Evolutionary conservation across 148 eudicot species (phyloP).

Genomic region (Rhododendron kiyosumense): DNA sequence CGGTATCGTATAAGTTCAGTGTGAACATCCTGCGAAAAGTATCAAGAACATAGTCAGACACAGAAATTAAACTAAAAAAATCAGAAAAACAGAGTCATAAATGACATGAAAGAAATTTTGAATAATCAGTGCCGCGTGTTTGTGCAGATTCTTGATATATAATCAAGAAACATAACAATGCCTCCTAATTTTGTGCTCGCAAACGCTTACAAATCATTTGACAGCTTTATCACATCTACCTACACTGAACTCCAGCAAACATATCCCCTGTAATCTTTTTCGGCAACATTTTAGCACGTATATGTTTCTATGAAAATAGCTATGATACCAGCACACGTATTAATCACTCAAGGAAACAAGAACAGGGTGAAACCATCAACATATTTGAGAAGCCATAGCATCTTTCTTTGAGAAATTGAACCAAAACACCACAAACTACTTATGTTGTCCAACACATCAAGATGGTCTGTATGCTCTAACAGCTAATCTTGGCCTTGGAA

Average conservation of each 20-base stretch:
- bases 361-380: neutral
- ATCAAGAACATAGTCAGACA: slow-evolving; percentile 11
- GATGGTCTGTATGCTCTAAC: neutral
- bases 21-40: slow-evolving; percentile 67
- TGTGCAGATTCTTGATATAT: neutral
- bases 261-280: neutral
- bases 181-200: neutral
- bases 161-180: neutral
- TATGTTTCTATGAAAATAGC: neutral
- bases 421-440: neutral
- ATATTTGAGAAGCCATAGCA: neutral
- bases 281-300: neutral
- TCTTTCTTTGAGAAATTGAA: neutral
- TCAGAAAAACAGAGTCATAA: neutral
- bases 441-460: neutral
- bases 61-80: slow-evolving; percentile 5
- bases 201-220: neutral
- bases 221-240: neutral
- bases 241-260: neutral
- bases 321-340: neutral
- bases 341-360: neutral
- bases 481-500: neutral
- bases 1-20: slow-evolving; percentile 83
- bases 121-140: neutral
- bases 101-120: neutral